Base-by-base conservation (phyloP, 768 basidiomycete species). In the Phaffia australis region DNA sequence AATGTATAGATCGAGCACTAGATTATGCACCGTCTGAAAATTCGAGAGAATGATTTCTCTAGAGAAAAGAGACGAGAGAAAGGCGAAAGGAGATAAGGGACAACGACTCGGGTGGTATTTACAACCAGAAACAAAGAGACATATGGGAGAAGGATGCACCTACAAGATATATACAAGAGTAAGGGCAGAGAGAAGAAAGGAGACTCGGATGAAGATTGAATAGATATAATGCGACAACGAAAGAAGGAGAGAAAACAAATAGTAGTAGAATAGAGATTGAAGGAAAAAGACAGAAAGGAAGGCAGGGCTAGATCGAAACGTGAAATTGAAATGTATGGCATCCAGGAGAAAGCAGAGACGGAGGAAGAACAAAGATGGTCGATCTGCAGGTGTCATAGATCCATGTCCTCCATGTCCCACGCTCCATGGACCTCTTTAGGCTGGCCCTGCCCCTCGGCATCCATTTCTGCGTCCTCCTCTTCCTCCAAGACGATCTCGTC, bases 361-460 rank as follows among this genome's bases (percentile, higher is more conserved):
- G 8, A 21, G 32, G 50, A 54, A 7, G 2, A 14, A 48, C 25
- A 60, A 8, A 14, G 8, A 23, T 48, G 59, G 42, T 15, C 15
- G 5, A 2, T 16, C 21, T 47, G 46, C n/a, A 18, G 15, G 30
- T 18, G 19, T 52, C 25, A 52, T 35, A 63, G 32, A 14, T 63
- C 51, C 62, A 63, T 63, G 27, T 63, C 52, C 16, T 35, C 42
- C 60, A 32, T 61, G 47, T 61, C 52, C 60, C 60, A 61, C 14
- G 49, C 60, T 4, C 35, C 35, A 42, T 42, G 35, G 35, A 21
- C 46, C 60, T 50, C 51, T 50, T 29, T 30, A 4, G 35, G 35
- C 11, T 42, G 35, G 11, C 60, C 60, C 27, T 50, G 23, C 25
- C 32, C 46, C 23, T 32, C 25, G 27, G 27, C 48, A 50, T 47